Base-by-base conservation (phyloP, 768 basidiomycete species). In the Ramaria rubella region DNA sequence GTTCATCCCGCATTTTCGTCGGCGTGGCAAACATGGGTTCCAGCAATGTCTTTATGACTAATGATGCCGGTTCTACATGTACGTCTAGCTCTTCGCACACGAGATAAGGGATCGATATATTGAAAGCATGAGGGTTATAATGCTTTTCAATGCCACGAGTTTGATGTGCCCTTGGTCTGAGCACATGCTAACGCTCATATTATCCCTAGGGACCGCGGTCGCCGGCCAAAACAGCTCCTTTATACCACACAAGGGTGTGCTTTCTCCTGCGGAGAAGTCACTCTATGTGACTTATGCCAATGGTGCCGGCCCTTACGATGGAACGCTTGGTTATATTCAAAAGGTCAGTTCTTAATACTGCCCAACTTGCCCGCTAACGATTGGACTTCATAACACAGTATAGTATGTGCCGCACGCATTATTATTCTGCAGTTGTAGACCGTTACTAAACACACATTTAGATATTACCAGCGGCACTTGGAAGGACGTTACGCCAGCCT, bases 221-320 rank as follows among this genome's bases (percentile, higher is more conserved):
- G 63, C 78, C 27, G 83, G 83, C 1, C 81, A 81, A 55, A 79
- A 81, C 57, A 80, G 73, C 2, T 76, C 75, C 1, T 83, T 73
- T 64, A 65, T 86, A 26, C 81, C 83, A 2, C 85, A 86, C 68
- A 85, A 83, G 64, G 84, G 84, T 61, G 81, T 85, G 17, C 64
- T 85, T 23, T 82, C 82, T 4, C 79, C 80, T 1, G 64, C 73
- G 1, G 82, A 85, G 59, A 75, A 77, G 52, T 70, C 74, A 0
- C 69, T 86, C 5, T 86, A 85, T 61, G 70, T 85, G 27, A 80
- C 81, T 0, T 82, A 81, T 53, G 79, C 81, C 3, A 75, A 85
- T 60, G 81, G 82, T 51, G 82, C 81, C 30, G 83, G 82, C 29
- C 83, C 85, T 3, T 84, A 81, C 58, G 83, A 85, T 60, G 83